These are phyloP conservation scores for Euphorbia tirucalli DNA, from an alignment of 345 rosid species.

Conservation along the genomic window DNA sequence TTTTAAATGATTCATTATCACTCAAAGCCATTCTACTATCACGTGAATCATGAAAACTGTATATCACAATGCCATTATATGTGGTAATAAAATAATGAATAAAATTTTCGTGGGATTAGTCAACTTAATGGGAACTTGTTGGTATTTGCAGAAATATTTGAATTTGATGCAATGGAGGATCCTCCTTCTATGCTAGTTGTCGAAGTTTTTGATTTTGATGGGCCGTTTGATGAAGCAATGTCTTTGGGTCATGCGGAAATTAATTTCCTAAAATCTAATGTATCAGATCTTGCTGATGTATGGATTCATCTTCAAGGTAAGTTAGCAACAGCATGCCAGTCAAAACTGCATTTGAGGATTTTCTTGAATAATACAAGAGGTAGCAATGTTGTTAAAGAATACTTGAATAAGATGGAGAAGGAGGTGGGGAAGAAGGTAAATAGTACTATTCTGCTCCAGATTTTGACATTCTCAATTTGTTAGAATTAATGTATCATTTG, in stretches of 20 bases:
- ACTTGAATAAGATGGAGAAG: constrained; percentile 94
- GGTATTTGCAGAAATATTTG: constrained; percentile 82
- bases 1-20: constrained; percentile 1
- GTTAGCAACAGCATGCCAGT: constrained; percentile 89
- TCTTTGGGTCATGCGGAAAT: constrained; percentile 82
- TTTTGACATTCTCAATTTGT: constrained; percentile 3
- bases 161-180: constrained; percentile 95
- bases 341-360: constrained; percentile 83
- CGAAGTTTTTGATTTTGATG: constrained; percentile 92
- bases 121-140: constrained; percentile 14
- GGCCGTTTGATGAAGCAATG: constrained; percentile 87
- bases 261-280: constrained; percentile 78
- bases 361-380: constrained; percentile 90
- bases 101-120: constrained; percentile 13
- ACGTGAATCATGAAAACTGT: constrained; percentile 11
- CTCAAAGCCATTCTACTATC: background rate
- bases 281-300: constrained; percentile 85
- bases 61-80: background rate
- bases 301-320: constrained; percentile 90
- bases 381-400: constrained; percentile 74
- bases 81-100: constrained; percentile 7
- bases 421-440: constrained; percentile 96
- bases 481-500: background rate
- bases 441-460: constrained; percentile 15
- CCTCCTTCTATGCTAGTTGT: constrained; percentile 92